A percentile compares a stretch with the other conserved stretches of the same genome.
phyloP scores from a whole-genome alignment of 202 grass and related monocot species.

The Brachypodium distachyon region DNA sequence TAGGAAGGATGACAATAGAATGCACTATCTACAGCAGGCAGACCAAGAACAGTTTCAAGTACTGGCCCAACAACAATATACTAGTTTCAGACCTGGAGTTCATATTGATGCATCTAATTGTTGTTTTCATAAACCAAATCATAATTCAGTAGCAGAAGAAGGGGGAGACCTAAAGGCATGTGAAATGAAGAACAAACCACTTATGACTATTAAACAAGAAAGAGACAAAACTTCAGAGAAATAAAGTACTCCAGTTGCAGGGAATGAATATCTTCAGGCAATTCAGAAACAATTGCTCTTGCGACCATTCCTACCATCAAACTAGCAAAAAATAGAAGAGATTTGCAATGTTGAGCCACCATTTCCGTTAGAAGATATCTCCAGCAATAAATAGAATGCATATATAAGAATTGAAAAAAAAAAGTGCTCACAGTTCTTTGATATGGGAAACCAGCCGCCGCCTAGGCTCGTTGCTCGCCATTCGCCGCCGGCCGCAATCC shows the following conservation, averaged over 20 bases:
- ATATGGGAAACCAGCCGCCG: no score
- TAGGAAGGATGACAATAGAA: background rate
- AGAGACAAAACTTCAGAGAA: no score
- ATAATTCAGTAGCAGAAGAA: background rate
- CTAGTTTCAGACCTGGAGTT: background rate
- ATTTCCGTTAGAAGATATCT: slow-evolving; percentile 18
- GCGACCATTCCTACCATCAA: slow-evolving; percentile 7
- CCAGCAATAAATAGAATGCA: slow-evolving; percentile 39
- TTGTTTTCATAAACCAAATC: background rate
- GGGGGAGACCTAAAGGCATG: background rate
- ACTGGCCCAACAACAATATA: background rate
- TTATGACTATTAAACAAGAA: background rate
- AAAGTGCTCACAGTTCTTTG: no score
- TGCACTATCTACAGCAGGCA: no score
- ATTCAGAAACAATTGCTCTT: background rate
- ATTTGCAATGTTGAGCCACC: background rate
- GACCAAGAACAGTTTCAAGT: no score
- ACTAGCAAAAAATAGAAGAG: slow-evolving; percentile 8
- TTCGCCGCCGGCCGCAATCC: no score
- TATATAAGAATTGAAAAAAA: slow-evolving; percentile 17
- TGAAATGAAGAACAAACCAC: background rate
- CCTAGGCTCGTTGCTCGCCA: no score
- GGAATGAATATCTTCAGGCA: background rate
- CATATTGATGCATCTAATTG: background rate
- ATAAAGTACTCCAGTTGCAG: background rate